Evolutionary conservation across 2,329 filamentous ascomycete genomes (phyloP).

Genomic region (Penicillium decumbens): DNA sequence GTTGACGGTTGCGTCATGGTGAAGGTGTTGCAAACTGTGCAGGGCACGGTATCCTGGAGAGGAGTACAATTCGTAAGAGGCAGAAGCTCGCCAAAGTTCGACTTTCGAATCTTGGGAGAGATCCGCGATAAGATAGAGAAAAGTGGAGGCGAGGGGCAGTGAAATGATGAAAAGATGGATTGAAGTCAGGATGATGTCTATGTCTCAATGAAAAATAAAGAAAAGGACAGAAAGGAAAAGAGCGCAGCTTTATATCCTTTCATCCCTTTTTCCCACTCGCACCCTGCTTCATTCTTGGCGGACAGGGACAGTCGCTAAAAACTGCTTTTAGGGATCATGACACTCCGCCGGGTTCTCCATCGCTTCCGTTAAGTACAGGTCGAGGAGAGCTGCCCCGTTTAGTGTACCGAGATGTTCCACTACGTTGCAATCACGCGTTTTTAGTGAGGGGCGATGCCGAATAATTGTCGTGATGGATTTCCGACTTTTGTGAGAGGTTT

Average conservation of each 20-base stretch:
- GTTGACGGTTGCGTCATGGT: conserved; percentile 55
- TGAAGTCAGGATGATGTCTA: neutral
- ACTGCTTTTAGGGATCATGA: conserved; percentile 45
- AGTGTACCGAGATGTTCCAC: conserved; percentile 25
- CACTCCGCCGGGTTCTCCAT: conserved; percentile 26
- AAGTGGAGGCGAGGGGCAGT: conserved; percentile 4
- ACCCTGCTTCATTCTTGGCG: conserved; percentile 13
- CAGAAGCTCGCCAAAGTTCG: conserved; percentile 8
- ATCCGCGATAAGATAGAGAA: conserved; percentile 22
- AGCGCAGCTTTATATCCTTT: conserved; percentile 16
- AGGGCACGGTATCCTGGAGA: neutral
- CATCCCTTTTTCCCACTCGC: conserved; percentile 9
- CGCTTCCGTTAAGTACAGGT: conserved; percentile 48
- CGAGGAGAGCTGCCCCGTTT: conserved; percentile 37
- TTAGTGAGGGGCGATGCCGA: conserved; percentile 7
- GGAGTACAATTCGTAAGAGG: neutral
- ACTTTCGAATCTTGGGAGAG: conserved; percentile 9
- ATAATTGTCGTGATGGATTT: conserved; percentile 12
- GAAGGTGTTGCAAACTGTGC: conserved; percentile 1
- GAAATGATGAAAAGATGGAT: neutral
- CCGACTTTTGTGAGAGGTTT: neutral
- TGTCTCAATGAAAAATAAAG: neutral
- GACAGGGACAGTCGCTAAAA: conserved; percentile 36
- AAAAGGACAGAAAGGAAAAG: conserved; percentile 4
- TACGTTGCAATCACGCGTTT: conserved; percentile 17